Conservation (phyloP, 768 basidiomycete species). For the Pulveroboletus frians region DNA sequence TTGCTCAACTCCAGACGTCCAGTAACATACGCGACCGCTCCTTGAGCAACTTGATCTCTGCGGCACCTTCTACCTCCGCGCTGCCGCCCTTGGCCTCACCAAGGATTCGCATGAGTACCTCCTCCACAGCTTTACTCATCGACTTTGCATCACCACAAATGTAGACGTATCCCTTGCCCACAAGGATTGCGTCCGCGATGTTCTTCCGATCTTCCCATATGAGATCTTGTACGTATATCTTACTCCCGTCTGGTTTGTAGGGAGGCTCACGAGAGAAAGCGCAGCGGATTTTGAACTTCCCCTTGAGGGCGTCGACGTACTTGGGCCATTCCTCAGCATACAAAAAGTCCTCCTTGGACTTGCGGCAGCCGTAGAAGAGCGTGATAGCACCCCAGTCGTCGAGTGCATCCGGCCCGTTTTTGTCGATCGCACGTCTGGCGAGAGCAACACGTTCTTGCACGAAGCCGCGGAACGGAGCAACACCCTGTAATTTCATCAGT, state of each 20-base stretch:
- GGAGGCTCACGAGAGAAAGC: constrained; percentile 87
- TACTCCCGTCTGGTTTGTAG: constrained; percentile 86
- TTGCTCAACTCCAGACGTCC: constrained; percentile 82
- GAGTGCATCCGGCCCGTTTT: constrained; percentile 91
- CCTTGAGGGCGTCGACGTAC: constrained; percentile 80
- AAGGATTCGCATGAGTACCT: constrained; percentile 74
- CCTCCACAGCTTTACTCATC: constrained; percentile 96
- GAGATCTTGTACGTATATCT: constrained; percentile 99
- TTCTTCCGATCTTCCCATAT: constrained; percentile 82
- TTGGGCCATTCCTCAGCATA: constrained; percentile 94
- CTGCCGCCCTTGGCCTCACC: constrained; percentile 93
- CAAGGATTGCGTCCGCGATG: constrained; percentile 83
- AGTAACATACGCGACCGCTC: constrained; percentile 83
- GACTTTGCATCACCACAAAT: constrained; percentile 95
- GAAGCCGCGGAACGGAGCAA: constrained; percentile 99
- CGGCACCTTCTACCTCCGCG: constrained; percentile 80
- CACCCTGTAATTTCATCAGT: constrained; percentile 56
- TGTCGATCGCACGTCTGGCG: constrained; percentile 89
- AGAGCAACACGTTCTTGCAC: constrained; percentile 96
- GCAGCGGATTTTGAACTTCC: constrained; percentile 83
- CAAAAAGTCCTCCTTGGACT: constrained; percentile 82
- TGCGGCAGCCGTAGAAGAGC: constrained; percentile 95
- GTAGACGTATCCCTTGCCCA: constrained; percentile 95
- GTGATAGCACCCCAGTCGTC: constrained; percentile 93
- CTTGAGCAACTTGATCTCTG: constrained; percentile 93